A percentile compares a stretch with the other conserved stretches of the same genome.
Evolutionary conservation across 1,284 basidiomycete genomes (phyloP).

Genomic region (Marasmius sp.): DNA sequence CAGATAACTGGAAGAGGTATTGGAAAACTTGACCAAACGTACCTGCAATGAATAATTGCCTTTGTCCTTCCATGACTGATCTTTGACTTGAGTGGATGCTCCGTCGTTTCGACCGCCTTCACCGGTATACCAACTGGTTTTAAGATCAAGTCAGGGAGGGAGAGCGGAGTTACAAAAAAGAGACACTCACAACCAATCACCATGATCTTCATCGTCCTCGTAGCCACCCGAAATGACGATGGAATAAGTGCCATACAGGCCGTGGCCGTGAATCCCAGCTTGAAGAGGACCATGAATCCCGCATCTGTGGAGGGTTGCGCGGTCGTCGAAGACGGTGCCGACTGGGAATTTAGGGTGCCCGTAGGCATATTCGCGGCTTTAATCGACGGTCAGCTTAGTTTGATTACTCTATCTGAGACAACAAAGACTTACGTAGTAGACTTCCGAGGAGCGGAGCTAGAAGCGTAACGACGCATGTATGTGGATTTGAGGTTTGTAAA

Average conservation of each 20-base stretch:
- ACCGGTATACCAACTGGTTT: conserved; percentile 14
- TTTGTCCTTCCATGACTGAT: conserved; percentile 25
- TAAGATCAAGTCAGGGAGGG: background rate
- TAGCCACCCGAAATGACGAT: conserved; percentile 31
- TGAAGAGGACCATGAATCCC: conserved; percentile 20
- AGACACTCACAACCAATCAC: conserved; percentile 23
- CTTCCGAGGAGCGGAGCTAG: too few species aligned
- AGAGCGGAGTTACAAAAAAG: background rate
- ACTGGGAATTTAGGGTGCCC: background rate
- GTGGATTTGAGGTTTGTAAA: too few species aligned
- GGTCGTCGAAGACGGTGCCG: background rate
- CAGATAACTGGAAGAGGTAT: background rate
- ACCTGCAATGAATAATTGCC: conserved; percentile 27
- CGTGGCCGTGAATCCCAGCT: conserved; percentile 27
- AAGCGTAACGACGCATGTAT: too few species aligned
- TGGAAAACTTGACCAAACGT: background rate
- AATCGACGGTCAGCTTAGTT: too few species aligned
- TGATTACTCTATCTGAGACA: too few species aligned
- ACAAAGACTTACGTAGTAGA: too few species aligned
- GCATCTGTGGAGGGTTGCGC: background rate
- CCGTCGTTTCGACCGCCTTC: conserved; percentile 6
- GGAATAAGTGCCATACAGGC: conserved; percentile 24
- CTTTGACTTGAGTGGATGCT: conserved; percentile 17
- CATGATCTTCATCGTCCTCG: conserved; percentile 28
- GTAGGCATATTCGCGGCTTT: too few species aligned